Base-by-base conservation (phyloP, 495 filamentous ascomycete genomes). In the Hypoxylon fuscum region DNA sequence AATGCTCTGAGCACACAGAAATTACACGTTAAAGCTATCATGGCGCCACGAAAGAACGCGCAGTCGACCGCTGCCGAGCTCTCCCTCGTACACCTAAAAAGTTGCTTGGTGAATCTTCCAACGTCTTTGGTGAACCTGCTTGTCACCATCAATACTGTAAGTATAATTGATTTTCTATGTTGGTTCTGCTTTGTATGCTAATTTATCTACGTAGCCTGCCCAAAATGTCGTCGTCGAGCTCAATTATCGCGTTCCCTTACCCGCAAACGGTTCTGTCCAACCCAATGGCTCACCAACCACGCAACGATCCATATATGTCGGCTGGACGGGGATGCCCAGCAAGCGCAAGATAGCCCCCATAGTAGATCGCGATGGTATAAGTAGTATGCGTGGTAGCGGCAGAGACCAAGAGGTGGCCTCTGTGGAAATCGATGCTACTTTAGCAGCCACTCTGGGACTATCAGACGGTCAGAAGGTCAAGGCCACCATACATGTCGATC, bases 211-310 rank as follows among this genome's bases (percentile, higher is more conserved):
- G 14, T 68, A 96, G 89, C 82, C 92, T 48, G 90, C 90, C 29
- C 95, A 98, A 74, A 96, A 97, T 90, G 91, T 97, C 63, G 83
- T 98, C 57, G 89, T 98, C 72, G 95, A 98, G 73, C 81, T 98
- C 37, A 87, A 80, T 66, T 90, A 86, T 70, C 83, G 83, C 48
- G 74, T 79, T 12, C 74, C 76, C 27, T 42, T 68, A 32, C 53
- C 72, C 5, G 46, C 72, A 9, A 64, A 66, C 15, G 59, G 64
- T 18, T 50, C 71, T 55, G 60, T 69, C 48, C 65, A 78, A 51
- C 37, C 71, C 58, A 79, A 72, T 55, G 77, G 77, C 47, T 34
- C 68, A 15, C 27, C 70, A 11, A 67, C 80, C 43, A 73, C 79
- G 21, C 83, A 83, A 69, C 88, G 81, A 63, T 93, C 91, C 49